A percentile compares a stretch with the other conserved stretches of the same genome.
Conservation (phyloP, 73 alveolate genomes). For the Paramecium tetraurelia region DNA sequence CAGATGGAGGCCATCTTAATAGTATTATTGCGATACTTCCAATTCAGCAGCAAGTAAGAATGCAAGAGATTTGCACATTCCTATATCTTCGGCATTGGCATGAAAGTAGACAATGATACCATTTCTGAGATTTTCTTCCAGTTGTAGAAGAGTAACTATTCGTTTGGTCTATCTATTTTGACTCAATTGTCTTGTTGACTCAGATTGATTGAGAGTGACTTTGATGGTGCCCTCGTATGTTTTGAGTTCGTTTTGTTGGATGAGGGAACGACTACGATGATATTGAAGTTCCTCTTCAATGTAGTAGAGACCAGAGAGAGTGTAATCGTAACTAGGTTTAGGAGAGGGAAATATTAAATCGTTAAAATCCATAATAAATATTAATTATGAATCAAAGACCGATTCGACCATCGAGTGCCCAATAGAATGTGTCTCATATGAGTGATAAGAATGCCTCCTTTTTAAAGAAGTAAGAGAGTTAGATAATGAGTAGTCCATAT, state of each 20-base stretch:
- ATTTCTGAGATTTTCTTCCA: neutral
- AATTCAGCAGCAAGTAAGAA: conserved; percentile 28
- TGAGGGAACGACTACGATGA: neutral
- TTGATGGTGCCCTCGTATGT: neutral
- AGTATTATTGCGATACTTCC: neutral
- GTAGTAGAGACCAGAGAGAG: neutral
- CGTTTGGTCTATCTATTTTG: neutral
- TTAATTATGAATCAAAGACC: neutral
- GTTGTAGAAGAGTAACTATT: neutral
- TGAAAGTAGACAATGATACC: conserved; percentile 49
- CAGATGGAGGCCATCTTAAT: conserved; percentile 9
- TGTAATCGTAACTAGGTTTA: neutral
- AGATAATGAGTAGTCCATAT: neutral
- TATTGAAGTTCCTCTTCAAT: neutral
- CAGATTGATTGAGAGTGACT: neutral
- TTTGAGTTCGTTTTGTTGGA: neutral
- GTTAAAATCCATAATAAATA: conserved; percentile 42
- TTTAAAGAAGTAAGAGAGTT: neutral
- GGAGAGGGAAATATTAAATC: conserved; percentile 28
- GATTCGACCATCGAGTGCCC: neutral
- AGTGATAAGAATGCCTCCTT: neutral
- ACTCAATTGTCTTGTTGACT: neutral
- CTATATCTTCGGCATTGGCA: conserved; percentile 63
- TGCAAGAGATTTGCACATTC: conserved; percentile 15
- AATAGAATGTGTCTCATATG: neutral